Evolutionary conservation across 106 monocot species (phyloP), one percentile per base, ranked within the genome.

Genomic region (Platanthera guangdongensis): DNA sequence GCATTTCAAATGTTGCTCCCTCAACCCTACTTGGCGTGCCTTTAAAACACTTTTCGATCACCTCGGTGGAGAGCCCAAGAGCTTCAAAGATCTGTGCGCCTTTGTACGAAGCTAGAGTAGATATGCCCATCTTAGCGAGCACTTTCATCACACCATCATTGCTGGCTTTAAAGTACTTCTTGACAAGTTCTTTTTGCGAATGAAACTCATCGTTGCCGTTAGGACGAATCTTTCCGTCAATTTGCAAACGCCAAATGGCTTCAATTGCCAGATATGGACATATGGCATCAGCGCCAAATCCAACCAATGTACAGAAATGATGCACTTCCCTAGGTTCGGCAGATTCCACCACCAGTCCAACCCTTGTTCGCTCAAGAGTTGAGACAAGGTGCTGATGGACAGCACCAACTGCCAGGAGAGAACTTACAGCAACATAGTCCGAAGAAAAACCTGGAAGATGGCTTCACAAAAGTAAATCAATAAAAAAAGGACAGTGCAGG

Each of bases 71-170:
- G 81, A 99, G 88, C 47, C 99, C 99, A n/a, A 99, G 86, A 39
- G 92, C 99, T 90, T 99, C 99, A 81, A 99, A 99, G 70, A 94
- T 99, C 65, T 99, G 99, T 52, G 99, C 99, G 80, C 99, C 99
- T 80, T 99, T 99, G 81, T 99, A 99, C 69, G 99, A 99, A 50
- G 99, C 99, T 32, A 99, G 80, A 15, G 99, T 99, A 15, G 99
- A 99, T 79, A 94, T 99, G 3, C 99, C 99, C 99, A 99, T 99
- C 76, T 99, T 99, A 30, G 99, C 99, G 78, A 99, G 94, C 82
- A 99, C 99, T 82, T 99, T 99, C 99, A 99, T 99, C 91, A 99
- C 89, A 25, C 99, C 99, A 74, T 99, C 88, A 62, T 83, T 92
- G 54, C 87, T 89, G 71, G 99, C 99, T 69, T 94, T 89, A 30